A percentile compares a stretch with the other conserved stretches of the same genome.
phyloP scores from a whole-genome alignment of 2,329 filamentous ascomycete species.

The Dactylellina haptotyla region DNA sequence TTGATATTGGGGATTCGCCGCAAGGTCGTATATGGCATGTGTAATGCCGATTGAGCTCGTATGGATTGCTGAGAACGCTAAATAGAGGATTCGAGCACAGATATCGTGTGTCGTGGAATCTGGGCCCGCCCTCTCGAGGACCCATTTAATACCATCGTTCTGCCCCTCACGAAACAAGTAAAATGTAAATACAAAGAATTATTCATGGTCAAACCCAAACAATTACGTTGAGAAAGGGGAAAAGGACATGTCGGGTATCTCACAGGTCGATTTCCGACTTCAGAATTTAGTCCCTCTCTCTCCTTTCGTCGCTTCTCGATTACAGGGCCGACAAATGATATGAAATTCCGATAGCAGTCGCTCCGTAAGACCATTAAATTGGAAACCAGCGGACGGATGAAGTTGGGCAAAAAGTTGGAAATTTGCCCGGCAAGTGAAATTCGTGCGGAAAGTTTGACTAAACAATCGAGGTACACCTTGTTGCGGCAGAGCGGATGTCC shows the following conservation, averaged over 20 bases:
- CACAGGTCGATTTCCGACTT: background rate
- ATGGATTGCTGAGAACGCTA: conserved; percentile 55
- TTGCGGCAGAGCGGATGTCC: conserved; percentile 10
- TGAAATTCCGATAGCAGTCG: background rate
- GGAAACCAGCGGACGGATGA: conserved; percentile 12
- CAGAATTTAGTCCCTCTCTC: background rate
- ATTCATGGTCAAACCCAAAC: too few relatives aligned
- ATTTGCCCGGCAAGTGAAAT: conserved; percentile 3
- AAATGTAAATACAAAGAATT: too few relatives aligned
- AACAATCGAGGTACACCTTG: conserved; percentile 7
- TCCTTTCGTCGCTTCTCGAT: background rate
- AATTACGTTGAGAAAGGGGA: background rate
- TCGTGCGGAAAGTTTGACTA: conserved; percentile 30
- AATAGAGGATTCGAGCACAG: conserved; percentile 41
- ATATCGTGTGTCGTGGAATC: conserved; percentile 28
- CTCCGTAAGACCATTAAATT: background rate
- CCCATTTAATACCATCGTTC: conserved; percentile 49
- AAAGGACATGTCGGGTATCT: background rate
- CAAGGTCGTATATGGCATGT: conserved; percentile 62
- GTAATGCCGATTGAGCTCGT: conserved; percentile 58
- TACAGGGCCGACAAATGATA: background rate
- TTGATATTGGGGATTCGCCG: conserved; percentile 58
- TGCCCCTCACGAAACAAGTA: background rate
- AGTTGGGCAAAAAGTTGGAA: conserved; percentile 46
- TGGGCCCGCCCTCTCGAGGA: conserved; percentile 39